Percentiles rank a stretch among this genome's conserved stretches.
Conservation (phyloP, 768 basidiomycete species). For the Cytidiella melzeri region DNA sequence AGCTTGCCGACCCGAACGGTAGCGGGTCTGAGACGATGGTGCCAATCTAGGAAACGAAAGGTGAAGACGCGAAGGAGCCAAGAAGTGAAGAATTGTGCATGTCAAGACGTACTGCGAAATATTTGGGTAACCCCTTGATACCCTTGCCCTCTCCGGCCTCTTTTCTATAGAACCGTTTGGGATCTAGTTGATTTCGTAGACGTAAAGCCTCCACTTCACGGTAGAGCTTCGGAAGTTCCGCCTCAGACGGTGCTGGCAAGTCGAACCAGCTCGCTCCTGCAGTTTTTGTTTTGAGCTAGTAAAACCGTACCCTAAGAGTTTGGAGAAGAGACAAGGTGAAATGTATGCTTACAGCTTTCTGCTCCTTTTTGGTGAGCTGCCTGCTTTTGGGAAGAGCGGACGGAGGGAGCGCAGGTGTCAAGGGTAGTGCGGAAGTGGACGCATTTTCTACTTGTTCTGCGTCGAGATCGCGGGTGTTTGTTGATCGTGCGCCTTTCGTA, state of each 20-base stretch:
- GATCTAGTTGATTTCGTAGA: slow-evolving; percentile 82
- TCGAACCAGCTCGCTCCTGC: slow-evolving; percentile 86
- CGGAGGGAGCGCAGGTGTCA: slow-evolving; percentile 57
- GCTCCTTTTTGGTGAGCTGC: slow-evolving; percentile 64
- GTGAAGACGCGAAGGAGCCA: slow-evolving; percentile 8
- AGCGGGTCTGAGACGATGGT: slow-evolving; percentile 64
- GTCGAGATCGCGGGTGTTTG: slow-evolving; percentile 54
- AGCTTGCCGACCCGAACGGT: slow-evolving; percentile 66
- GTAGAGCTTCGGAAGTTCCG: slow-evolving; percentile 71
- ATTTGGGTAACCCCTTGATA: slow-evolving; percentile 78
- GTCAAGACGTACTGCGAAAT: slow-evolving; percentile 70
- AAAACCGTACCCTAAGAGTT: not conserved
- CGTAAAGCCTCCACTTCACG: slow-evolving; percentile 87
- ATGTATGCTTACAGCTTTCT: slow-evolving; percentile 50
- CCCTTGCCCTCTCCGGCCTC: slow-evolving; percentile 83
- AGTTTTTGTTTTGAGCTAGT: slow-evolving; percentile 62
- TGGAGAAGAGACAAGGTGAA: slow-evolving; percentile 1
- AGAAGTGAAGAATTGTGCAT: not conserved
- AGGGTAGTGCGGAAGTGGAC: slow-evolving; percentile 43
- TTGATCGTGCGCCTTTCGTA: slow-evolving; percentile 37
- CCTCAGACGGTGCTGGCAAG: slow-evolving; percentile 74
- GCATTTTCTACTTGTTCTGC: slow-evolving; percentile 45
- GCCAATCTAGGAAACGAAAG: slow-evolving; percentile 51
- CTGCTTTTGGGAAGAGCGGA: slow-evolving; percentile 56
- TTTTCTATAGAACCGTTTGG: slow-evolving; percentile 86